phyloP scores from a whole-genome alignment of 78 protist genomes.

The Speleostelium caveatum region DNA sequence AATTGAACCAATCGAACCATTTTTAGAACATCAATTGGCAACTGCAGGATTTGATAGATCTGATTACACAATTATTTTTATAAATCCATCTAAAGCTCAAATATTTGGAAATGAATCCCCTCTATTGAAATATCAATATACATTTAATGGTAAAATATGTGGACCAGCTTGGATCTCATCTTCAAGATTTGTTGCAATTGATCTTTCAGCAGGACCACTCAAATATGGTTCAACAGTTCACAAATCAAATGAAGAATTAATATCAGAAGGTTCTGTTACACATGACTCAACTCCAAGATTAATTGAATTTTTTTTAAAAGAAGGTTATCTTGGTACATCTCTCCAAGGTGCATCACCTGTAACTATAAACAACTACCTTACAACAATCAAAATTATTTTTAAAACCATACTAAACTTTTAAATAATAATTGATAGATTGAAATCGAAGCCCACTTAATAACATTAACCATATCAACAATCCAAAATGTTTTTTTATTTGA shows the following conservation, averaged over 20 bases:
- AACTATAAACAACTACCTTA: no score
- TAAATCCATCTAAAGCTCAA: slow-evolving; percentile 45
- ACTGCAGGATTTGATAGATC: neutral
- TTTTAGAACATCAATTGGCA: neutral
- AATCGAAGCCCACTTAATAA: slow-evolving; percentile 36
- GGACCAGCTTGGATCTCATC: slow-evolving; percentile 55
- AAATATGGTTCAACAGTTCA: slow-evolving; percentile 66
- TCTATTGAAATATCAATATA: slow-evolving; percentile 8
- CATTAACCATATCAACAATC: neutral
- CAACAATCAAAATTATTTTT: neutral
- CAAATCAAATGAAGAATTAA: slow-evolving; percentile 29
- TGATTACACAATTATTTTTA: slow-evolving; percentile 27
- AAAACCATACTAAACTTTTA: no score
- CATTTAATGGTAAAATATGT: neutral
- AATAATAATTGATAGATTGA: slow-evolving; percentile 5
- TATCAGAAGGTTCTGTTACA: slow-evolving; percentile 32
- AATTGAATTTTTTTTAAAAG: slow-evolving; percentile 38
- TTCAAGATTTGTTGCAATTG: slow-evolving; percentile 24
- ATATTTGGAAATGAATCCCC: neutral
- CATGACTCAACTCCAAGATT: slow-evolving; percentile 65
- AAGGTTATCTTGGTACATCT: slow-evolving; percentile 39
- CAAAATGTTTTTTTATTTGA: slow-evolving; percentile 21
- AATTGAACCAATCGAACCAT: slow-evolving; percentile 38
- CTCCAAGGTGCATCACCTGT: slow-evolving; percentile 61
- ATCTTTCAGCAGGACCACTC: slow-evolving; percentile 44